Evolutionary conservation across 1,284 basidiomycete species (phyloP).

Genomic region (Trichosporon asahii): DNA sequence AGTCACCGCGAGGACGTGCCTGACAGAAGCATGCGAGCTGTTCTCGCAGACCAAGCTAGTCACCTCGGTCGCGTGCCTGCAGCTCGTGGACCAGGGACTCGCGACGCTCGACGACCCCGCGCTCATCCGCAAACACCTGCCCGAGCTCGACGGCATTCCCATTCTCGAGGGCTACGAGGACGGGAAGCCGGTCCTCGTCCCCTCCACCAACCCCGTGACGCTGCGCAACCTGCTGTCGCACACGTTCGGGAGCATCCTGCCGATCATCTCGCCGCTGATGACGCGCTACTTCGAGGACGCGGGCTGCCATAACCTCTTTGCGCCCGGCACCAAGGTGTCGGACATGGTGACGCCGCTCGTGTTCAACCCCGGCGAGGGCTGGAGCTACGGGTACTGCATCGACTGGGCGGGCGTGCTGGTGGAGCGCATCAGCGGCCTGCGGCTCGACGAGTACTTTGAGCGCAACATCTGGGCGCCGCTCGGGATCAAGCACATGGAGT

Average conservation of each 20-base stretch:
- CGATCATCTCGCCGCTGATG: constrained; percentile 6
- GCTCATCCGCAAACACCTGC: constrained; percentile 28
- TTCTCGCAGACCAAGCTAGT: constrained; percentile 44
- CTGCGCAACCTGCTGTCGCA: constrained; percentile 40
- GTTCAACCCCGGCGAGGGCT: constrained; percentile 21
- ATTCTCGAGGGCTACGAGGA: constrained; percentile 36
- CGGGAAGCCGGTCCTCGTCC: constrained; percentile 19
- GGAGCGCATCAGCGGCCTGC: constrained; percentile 7
- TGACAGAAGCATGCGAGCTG: constrained; percentile 29
- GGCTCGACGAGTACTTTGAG: constrained; percentile 26
- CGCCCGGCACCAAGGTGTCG: neutral
- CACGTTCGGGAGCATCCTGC: constrained; percentile 23
- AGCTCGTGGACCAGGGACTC: constrained; percentile 36
- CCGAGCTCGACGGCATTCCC: constrained; percentile 31
- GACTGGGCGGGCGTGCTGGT: constrained; percentile 21
- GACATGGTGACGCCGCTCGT: constrained; percentile 22
- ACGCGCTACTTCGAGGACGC: neutral
- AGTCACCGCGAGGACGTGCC: constrained; percentile 12
- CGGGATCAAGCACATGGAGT: constrained; percentile 25
- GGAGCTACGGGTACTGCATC: constrained; percentile 13
- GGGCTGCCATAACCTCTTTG: neutral
- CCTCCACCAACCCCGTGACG: constrained; percentile 34
- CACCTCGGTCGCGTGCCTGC: constrained; percentile 34
- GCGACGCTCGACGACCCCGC: constrained; percentile 31
- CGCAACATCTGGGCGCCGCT: constrained; percentile 34